Percentiles rank a stretch among this genome's conserved stretches.
These are phyloP conservation scores for Leptographium lundbergii DNA, from an alignment of 2,329 filamentous ascomycete species.

Conservation along the genomic window DNA sequence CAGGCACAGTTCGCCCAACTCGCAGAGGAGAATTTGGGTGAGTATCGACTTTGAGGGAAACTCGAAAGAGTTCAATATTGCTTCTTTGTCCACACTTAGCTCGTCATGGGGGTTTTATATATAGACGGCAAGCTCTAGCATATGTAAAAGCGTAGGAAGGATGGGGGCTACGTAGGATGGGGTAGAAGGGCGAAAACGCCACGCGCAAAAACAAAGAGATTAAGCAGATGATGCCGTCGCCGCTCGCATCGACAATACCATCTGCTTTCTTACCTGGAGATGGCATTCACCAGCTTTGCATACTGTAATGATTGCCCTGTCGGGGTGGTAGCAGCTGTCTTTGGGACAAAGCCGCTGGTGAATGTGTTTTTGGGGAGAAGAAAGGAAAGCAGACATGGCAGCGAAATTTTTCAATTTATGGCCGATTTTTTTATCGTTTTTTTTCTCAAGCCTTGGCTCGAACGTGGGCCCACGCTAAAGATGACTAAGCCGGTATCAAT, in stretches of 20 bases:
- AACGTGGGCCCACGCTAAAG: neutral
- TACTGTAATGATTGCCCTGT: neutral
- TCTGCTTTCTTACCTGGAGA: neutral
- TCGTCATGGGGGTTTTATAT: conserved; percentile 33
- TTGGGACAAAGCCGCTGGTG: neutral
- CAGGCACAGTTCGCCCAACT: conserved; percentile 10
- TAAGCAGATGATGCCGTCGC: neutral
- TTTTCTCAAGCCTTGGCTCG: neutral
- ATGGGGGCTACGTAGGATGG: neutral
- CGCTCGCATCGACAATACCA: neutral
- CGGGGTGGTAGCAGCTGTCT: neutral
- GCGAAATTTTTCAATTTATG: neutral
- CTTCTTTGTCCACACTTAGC: conserved; percentile 60
- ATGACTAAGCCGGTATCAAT: neutral
- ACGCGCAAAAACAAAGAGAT: neutral
- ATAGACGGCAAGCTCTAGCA: conserved; percentile 55
- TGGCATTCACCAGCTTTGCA: neutral
- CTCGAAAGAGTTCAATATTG: conserved; percentile 30
- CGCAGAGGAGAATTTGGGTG: conserved; percentile 6
- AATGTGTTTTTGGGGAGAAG: neutral
- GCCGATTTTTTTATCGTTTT: neutral
- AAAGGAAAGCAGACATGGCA: neutral
- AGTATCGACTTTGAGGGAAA: conserved; percentile 15
- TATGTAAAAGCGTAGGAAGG: conserved; percentile 38
- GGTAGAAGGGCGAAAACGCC: neutral